These are phyloP conservation scores for Tolypocladium ovalisporum DNA, from an alignment of 2,329 filamentous ascomycete species.

Conservation along the genomic window DNA sequence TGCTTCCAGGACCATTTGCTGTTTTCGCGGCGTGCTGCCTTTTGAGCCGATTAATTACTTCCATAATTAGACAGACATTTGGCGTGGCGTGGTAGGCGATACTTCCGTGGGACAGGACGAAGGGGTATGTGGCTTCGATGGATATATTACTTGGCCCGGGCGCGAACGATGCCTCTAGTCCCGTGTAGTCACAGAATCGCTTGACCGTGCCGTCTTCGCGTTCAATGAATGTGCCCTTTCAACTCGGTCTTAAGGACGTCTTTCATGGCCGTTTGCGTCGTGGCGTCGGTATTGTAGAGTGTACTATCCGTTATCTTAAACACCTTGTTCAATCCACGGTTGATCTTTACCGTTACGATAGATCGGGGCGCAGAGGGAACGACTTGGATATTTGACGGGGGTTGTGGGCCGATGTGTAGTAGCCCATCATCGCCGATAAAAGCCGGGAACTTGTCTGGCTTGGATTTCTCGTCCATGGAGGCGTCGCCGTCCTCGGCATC, in stretches of 20 bases:
- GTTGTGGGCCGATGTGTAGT: neutral
- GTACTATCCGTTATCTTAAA: neutral
- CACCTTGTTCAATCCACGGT: neutral
- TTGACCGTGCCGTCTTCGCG: neutral
- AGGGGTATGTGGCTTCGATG: neutral
- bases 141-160: neutral
- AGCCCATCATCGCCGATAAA: neutral
- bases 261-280: neutral
- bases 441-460: neutral
- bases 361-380: neutral
- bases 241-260: neutral
- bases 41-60: neutral
- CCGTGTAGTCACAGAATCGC: neutral
- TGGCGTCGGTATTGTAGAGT: neutral
- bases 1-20: neutral
- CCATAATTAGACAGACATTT: neutral
- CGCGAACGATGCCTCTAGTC: neutral
- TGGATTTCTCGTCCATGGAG: neutral
- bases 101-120: neutral
- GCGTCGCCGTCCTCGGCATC: neutral
- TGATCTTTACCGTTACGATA: neutral
- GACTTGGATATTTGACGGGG: neutral
- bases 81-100: neutral
- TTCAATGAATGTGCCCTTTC: neutral
- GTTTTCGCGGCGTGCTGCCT: neutral